Conservation (phyloP, 78 protist species). For the Cavenderia fasciculata region DNA sequence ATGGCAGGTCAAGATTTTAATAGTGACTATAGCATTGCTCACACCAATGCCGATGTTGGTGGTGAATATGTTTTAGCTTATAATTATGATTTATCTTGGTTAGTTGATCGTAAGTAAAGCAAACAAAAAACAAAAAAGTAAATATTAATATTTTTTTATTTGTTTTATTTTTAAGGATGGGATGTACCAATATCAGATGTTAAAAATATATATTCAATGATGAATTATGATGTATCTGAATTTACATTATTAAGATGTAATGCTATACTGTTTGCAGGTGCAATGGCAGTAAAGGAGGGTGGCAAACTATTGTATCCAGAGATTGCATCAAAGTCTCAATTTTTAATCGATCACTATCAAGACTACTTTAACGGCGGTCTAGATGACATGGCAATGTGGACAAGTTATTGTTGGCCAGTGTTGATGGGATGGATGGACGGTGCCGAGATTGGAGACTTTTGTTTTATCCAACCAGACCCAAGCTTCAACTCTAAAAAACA, state of each 20-base stretch:
- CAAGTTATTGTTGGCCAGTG: constrained; percentile 70
- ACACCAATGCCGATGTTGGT: constrained; percentile 48
- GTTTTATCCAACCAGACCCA: constrained; percentile 51
- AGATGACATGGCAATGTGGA: constrained; percentile 70
- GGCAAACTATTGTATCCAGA: constrained; percentile 56
- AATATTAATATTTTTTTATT: background rate
- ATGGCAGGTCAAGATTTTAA: constrained; percentile 76
- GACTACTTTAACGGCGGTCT: constrained; percentile 69
- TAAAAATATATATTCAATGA: constrained; percentile 23
- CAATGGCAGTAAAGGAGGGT: constrained; percentile 54
- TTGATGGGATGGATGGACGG: constrained; percentile 72
- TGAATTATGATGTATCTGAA: constrained; percentile 37
- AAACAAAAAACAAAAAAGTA: background rate
- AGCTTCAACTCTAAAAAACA: background rate
- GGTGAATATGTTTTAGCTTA: constrained; percentile 64
- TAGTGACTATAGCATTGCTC: constrained; percentile 20
- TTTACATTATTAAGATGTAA: constrained; percentile 27
- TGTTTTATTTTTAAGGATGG: constrained; percentile 23
- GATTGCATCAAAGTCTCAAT: constrained; percentile 63
- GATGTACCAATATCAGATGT: constrained; percentile 61
- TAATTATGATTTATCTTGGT: constrained; percentile 44
- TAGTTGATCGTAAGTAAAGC: constrained; percentile 24
- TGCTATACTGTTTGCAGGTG: constrained; percentile 47
- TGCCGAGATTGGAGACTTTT: background rate
- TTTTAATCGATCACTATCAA: constrained; percentile 60